Conservation (phyloP, 108 stramenopile genomes). For the Cyclotella sp. region DNA sequence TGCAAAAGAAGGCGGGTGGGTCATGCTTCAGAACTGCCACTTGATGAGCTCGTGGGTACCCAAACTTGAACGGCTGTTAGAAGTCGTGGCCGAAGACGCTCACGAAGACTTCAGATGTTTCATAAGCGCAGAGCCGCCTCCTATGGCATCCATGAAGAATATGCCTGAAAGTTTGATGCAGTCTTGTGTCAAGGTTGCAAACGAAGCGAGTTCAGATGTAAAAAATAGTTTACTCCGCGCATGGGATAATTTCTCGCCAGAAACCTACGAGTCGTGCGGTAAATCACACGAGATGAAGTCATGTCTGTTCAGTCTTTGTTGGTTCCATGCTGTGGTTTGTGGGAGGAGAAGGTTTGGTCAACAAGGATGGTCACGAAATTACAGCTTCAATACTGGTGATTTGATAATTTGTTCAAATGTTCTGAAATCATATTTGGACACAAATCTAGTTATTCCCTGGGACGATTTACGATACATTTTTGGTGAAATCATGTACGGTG, state of each 20-base stretch:
- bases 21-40: conserved; percentile 90
- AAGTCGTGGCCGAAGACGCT: conserved; percentile 71
- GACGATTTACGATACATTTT: conserved; percentile 86
- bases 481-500: conserved; percentile 92
- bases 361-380: conserved; percentile 83
- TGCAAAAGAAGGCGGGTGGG: conserved; percentile 84
- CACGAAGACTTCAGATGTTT: conserved; percentile 82
- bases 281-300: conserved; percentile 80
- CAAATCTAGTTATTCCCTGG: conserved; percentile 76
- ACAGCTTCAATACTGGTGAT: conserved; percentile 81
- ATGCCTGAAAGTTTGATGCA: conserved; percentile 88
- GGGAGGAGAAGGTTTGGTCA: conserved; percentile 81
- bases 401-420: conserved; percentile 76
- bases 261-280: conserved; percentile 54
- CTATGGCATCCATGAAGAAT: conserved; percentile 69
- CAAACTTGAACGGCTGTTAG: conserved; percentile 72
- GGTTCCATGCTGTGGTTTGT: conserved; percentile 86
- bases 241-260: conserved; percentile 73
- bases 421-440: conserved; percentile 64
- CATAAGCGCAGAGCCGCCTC: conserved; percentile 84
- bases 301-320: conserved; percentile 82
- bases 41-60: conserved; percentile 87
- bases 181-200: conserved; percentile 78
- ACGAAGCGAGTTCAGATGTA: conserved; percentile 85
- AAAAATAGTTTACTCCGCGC: conserved; percentile 75